phyloP scores from a whole-genome alignment of 257 asterid species.

The Nicotiana tabacum region DNA sequence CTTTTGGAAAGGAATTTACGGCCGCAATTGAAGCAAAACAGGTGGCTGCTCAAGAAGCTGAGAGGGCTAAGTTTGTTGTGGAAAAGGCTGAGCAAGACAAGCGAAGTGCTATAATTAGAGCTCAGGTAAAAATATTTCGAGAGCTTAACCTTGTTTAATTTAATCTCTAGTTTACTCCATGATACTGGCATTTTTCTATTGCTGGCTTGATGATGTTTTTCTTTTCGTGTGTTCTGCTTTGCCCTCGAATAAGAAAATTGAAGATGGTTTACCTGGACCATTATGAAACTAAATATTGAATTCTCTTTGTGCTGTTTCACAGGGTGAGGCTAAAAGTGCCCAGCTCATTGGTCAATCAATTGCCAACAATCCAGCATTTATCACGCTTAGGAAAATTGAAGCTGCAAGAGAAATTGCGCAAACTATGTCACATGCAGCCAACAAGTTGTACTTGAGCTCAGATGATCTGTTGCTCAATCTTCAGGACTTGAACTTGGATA shows the following conservation, averaged over 20 bases:
- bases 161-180: background rate
- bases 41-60: constrained; percentile 94
- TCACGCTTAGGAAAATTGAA: constrained; percentile 80
- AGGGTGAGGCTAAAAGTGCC: constrained; percentile 99
- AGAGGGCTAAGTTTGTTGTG: constrained; percentile 87
- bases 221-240: background rate
- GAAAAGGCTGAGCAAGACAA: constrained; percentile 94
- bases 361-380: constrained; percentile 77
- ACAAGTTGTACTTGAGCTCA: constrained; percentile 73
- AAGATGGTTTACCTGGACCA: background rate
- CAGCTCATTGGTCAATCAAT: constrained; percentile 86
- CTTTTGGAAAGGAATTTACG: constrained; percentile 81
- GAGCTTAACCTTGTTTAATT: background rate
- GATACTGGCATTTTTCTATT: background rate
- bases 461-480: constrained; percentile 81
- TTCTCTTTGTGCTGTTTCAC: constrained; percentile 10
- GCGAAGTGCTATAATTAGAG: constrained; percentile 74
- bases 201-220: background rate
- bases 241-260: background rate
- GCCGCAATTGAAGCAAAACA: constrained; percentile 97
- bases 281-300: background rate
- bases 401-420: constrained; percentile 78
- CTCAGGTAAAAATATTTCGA: constrained; percentile 49
- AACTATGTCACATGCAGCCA: constrained; percentile 51
- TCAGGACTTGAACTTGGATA: constrained; percentile 36